Base-by-base conservation (phyloP, 164 flowering plant genomes). In the Umbilicus rupestris region DNA sequence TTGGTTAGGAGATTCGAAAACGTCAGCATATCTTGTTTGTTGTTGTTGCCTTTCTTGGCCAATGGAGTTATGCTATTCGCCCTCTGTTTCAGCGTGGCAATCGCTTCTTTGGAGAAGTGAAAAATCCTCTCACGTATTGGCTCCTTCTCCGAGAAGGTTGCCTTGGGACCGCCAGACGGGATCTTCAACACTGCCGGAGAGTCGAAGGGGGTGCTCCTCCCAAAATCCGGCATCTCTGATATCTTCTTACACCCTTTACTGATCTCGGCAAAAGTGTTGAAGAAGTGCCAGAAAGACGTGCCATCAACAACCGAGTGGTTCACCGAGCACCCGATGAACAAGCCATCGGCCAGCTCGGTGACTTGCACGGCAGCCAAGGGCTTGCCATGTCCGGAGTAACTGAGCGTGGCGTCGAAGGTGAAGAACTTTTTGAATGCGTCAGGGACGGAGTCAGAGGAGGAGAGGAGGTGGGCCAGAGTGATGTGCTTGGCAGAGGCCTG, bases 211-310 rank as follows among this genome's bases (percentile, higher is more conserved):
- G 78, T 83, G 71, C 78, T 71, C 10, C 96, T 82, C 66, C 68
- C 16, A 42, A 87, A 85, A 22, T 81, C 80, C 3, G 96, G 96
- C 8, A 74, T 31, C 20, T 73, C 77, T 2, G 89, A 55, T 47
- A 83, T 78, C 66, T 71, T 75, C 66, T 63, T 72, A 0, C 42
- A 76, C 0, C 84, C 89, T 19, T 68, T 70, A 35, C 73, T 52
- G 39, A 87, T 63, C 39, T 82, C 94, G 0, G 96, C 95, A 68
- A 85, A 86, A 0, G 87, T 73, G 70, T 92, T 92, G 71, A 89
- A 86, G 79, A 92, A 92, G 65, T 92, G 86, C 98, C 98, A 92
- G 66, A 89, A 86, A 0, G 94, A 87, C 2, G 98, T 92, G 1
- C 98, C 98, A 55, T 92, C 98, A 0, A 81, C 76, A 9, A 89